Conservation (phyloP, 805 yeast species). For the Metschnikowia kofuensis region DNA sequence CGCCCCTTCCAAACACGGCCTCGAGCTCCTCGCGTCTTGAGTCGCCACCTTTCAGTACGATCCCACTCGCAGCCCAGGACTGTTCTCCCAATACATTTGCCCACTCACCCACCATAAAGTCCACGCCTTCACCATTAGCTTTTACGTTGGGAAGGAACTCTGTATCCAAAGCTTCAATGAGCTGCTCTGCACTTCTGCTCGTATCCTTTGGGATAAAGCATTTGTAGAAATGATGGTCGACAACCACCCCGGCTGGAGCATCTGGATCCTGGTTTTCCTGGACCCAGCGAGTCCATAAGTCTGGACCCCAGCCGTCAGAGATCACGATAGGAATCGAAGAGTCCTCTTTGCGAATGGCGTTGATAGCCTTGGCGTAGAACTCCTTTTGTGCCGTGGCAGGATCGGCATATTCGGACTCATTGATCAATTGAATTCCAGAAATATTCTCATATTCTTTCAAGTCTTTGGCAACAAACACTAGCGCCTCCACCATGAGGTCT, state of each 20-base stretch:
- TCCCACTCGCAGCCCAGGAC: slow-evolving; percentile 61
- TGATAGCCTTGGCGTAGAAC: slow-evolving; percentile 66
- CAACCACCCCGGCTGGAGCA: slow-evolving; percentile 53
- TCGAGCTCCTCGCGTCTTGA: slow-evolving; percentile 51
- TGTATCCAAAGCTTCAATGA: slow-evolving; percentile 52
- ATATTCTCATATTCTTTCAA: slow-evolving; percentile 60
- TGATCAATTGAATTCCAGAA: slow-evolving; percentile 78
- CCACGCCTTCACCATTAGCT: slow-evolving; percentile 48
- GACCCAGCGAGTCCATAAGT: slow-evolving; percentile 70
- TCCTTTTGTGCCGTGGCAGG: slow-evolving; percentile 48
- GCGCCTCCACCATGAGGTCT: slow-evolving; percentile 44
- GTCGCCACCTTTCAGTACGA: slow-evolving; percentile 20
- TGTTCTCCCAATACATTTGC: slow-evolving; percentile 79
- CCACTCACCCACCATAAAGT: slow-evolving; percentile 83
- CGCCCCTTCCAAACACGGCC: slow-evolving; percentile 54
- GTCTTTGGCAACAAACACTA: slow-evolving; percentile 62
- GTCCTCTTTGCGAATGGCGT: slow-evolving; percentile 56
- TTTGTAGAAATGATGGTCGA: slow-evolving; percentile 84
- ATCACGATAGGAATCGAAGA: slow-evolving; percentile 64
- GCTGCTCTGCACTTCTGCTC: slow-evolving; percentile 58
- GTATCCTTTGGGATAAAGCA: slow-evolving; percentile 78
- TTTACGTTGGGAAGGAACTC: slow-evolving; percentile 49
- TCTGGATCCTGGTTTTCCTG: slow-evolving; percentile 31
- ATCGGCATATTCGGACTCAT: slow-evolving; percentile 71
- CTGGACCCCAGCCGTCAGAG: slow-evolving; percentile 93